Percentiles rank a stretch among this genome's conserved stretches.
Evolutionary conservation across 306 rosid species (phyloP).

Genomic region (Benincasa hispida): DNA sequence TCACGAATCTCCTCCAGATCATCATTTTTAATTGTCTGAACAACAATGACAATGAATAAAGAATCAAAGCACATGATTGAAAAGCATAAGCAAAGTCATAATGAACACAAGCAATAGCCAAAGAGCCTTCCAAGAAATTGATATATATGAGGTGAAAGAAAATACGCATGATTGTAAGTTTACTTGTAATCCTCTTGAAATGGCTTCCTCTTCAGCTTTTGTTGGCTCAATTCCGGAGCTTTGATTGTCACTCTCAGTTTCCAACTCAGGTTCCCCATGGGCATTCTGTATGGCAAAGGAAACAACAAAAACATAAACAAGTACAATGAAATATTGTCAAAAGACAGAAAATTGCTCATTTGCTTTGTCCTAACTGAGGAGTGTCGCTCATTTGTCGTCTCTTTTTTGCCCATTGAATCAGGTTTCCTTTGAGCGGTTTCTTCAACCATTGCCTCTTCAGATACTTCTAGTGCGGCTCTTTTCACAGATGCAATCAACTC

Average conservation of each 20-base stretch:
- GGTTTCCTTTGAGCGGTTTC: slow-evolving; percentile 22
- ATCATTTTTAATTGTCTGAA: slow-evolving; percentile 77
- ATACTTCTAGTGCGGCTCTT: slow-evolving; percentile 57
- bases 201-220: slow-evolving; percentile 90
- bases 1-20: slow-evolving; percentile 98
- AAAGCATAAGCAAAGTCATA: slow-evolving; percentile 9
- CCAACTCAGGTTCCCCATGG: slow-evolving; percentile 56
- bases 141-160: slow-evolving; percentile 10
- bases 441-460: slow-evolving; percentile 43
- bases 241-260: slow-evolving; percentile 47
- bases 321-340: slow-evolving; percentile 4
- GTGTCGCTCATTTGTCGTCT: slow-evolving; percentile 37
- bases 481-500: slow-evolving; percentile 79
- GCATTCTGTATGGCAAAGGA: slow-evolving; percentile 40
- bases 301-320: slow-evolving; percentile 13
- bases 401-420: slow-evolving; percentile 27
- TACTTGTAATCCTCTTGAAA: slow-evolving; percentile 92
- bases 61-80: background rate
- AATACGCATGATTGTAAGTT: background rate
- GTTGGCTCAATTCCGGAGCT: slow-evolving; percentile 80
- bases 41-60: slow-evolving; percentile 11
- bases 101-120: background rate
- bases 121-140: background rate
- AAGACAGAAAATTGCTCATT: slow-evolving; percentile 5
- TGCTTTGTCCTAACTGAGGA: slow-evolving; percentile 38